Percentiles rank a stretch among this genome's conserved stretches.
These are phyloP conservation scores for Lactarius quietus DNA, from an alignment of 768 basidiomycete species.

Conservation along the genomic window DNA sequence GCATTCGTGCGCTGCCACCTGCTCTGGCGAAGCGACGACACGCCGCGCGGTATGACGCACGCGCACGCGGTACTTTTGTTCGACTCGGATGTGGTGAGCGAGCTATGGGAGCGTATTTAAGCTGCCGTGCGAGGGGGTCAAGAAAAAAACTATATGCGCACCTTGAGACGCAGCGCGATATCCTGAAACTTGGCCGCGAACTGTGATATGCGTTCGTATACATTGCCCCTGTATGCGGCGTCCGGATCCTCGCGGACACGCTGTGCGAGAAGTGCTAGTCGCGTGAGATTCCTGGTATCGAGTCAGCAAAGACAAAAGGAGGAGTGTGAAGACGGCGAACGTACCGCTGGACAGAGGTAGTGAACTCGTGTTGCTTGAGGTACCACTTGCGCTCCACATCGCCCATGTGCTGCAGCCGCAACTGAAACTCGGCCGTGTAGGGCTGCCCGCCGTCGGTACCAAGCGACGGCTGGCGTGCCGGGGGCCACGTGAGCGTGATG, in stretches of 20 bases:
- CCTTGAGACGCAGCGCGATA: slow-evolving; percentile 19
- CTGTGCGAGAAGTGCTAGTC: slow-evolving; percentile 17
- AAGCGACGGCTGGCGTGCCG: slow-evolving; percentile 9
- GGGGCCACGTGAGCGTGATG: slow-evolving; percentile 16
- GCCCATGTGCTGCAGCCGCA: slow-evolving; percentile 6
- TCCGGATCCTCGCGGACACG: slow-evolving; percentile 20
- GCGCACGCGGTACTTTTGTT: slow-evolving; percentile 19
- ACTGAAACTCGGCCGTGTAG: not conserved
- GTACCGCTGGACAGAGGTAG: slow-evolving; percentile 19
- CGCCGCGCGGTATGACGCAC: slow-evolving; percentile 15
- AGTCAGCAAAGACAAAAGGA: not conserved
- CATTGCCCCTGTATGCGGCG: slow-evolving; percentile 14
- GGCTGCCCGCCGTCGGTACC: slow-evolving; percentile 18
- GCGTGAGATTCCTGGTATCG: slow-evolving; percentile 14
- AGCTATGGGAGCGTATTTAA: not conserved
- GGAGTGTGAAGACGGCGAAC: not conserved
- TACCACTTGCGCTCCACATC: slow-evolving; percentile 19
- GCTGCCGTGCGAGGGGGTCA: too few relatives aligned
- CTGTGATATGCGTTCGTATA: slow-evolving; percentile 18
- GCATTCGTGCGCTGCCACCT: slow-evolving; percentile 13
- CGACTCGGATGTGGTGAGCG: slow-evolving; percentile 14
- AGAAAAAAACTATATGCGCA: not conserved
- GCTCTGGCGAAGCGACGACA: slow-evolving; percentile 9
- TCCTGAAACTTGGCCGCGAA: slow-evolving; percentile 19
- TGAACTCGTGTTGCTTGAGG: slow-evolving; percentile 23